Percentiles rank a stretch among this genome's conserved stretches.
phyloP scores from a whole-genome alignment of 352 stramenopile species.

The Globisporangium emineosum region DNA sequence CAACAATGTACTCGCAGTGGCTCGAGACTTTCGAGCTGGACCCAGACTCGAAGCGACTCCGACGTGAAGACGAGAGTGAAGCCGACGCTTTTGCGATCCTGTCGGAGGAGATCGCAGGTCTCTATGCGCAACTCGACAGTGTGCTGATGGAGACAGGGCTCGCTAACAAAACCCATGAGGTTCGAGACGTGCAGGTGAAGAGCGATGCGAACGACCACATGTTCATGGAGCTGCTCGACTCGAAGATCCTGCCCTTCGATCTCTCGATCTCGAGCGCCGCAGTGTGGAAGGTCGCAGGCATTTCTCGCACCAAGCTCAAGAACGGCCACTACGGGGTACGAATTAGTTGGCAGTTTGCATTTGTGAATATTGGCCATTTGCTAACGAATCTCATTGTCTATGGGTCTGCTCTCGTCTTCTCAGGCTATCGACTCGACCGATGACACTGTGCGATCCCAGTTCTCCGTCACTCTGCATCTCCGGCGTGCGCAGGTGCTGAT shows the following conservation, averaged over 20 bases:
- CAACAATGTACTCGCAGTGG: not conserved
- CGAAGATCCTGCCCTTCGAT: constrained; percentile 43
- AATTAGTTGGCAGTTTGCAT: not conserved
- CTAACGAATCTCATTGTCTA: not conserved
- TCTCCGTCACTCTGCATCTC: not conserved
- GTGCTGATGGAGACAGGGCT: not conserved
- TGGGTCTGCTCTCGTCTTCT: not conserved
- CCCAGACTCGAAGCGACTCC: not conserved
- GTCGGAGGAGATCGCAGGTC: not conserved
- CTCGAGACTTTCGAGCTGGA: not conserved
- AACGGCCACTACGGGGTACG: constrained; percentile 6
- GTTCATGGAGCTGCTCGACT: constrained; percentile 38
- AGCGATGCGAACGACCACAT: constrained; percentile 9
- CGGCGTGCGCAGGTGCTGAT: not conserved
- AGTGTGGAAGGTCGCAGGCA: constrained; percentile 22
- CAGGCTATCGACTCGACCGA: constrained; percentile 5
- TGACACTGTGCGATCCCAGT: not conserved
- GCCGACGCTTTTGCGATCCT: not conserved
- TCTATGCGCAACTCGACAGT: constrained; percentile 6
- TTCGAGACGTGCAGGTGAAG: not conserved
- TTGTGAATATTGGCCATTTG: too few relatives aligned
- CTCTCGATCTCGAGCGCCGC: constrained; percentile 34
- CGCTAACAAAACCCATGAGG: not conserved
- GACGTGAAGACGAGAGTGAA: not conserved
- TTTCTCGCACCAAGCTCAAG: not conserved